Evolutionary conservation across 176 grass and related monocot species (phyloP).

Genomic region (Calamus simplicifolius): DNA sequence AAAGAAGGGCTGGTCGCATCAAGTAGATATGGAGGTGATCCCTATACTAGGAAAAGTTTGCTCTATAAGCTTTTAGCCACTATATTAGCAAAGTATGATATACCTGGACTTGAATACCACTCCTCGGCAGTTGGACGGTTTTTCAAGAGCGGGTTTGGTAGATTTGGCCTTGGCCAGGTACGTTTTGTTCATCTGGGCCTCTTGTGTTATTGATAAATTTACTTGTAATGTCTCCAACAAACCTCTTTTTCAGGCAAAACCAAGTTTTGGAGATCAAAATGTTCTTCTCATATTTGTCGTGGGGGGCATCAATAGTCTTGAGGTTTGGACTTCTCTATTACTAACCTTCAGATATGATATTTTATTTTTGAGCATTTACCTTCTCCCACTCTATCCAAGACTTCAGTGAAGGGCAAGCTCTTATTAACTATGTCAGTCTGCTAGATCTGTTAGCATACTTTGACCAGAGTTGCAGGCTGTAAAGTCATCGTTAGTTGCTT

Average conservation of each 20-base stretch:
- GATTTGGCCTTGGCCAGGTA: constrained; percentile 94
- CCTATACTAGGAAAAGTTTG: constrained; percentile 65
- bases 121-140: constrained; percentile 81
- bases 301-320: constrained; percentile 79
- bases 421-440: too few species aligned
- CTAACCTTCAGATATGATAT: constrained; percentile 5
- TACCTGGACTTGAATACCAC: constrained; percentile 83
- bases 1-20: constrained; percentile 57
- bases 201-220: not conserved
- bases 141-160: constrained; percentile 89
- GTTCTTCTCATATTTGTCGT: constrained; percentile 86
- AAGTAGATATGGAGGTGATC: constrained; percentile 63
- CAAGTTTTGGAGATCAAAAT: constrained; percentile 84
- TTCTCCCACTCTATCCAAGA: not conserved
- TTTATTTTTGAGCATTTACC: constrained; percentile 2
- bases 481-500: too few species aligned
- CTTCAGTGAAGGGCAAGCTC: not conserved
- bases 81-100: constrained; percentile 51
- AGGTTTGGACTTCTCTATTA: constrained; percentile 37
- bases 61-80: constrained; percentile 84
- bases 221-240: not conserved
- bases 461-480: too few species aligned
- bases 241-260: constrained; percentile 60
- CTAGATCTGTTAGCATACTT: too few species aligned
- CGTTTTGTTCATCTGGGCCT: constrained; percentile 15